phyloP scores from a whole-genome alignment of 1,284 basidiomycete species.

The Cutaneotrichosporon dermatis region DNA sequence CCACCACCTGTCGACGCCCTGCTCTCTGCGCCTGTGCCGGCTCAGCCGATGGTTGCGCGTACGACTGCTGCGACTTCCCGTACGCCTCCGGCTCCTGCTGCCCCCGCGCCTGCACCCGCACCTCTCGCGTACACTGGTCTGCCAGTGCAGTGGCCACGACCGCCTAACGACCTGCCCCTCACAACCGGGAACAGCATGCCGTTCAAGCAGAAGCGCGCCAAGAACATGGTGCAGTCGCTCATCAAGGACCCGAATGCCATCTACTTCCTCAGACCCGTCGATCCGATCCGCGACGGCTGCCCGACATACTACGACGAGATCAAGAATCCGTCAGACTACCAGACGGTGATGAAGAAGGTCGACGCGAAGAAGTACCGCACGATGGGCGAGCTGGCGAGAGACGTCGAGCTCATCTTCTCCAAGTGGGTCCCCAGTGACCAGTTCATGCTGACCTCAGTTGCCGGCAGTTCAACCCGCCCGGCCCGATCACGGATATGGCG shows the following conservation, averaged over 20 bases:
- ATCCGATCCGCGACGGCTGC: conserved; percentile 74
- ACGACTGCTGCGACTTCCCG: conserved; percentile 22
- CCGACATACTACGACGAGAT: conserved; percentile 96
- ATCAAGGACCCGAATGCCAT: conserved; percentile 64
- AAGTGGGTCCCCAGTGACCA: conserved; percentile 56
- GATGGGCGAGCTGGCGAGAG: conserved; percentile 76
- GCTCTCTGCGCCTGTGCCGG: background rate
- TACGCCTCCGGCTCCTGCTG: conserved; percentile 31
- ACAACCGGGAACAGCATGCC: conserved; percentile 44
- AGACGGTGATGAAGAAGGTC: conserved; percentile 73
- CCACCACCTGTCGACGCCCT: conserved; percentile 1
- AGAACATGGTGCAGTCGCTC: conserved; percentile 63
- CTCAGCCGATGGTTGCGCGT: background rate
- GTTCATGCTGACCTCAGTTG: conserved; percentile 49
- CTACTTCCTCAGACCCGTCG: conserved; percentile 81
- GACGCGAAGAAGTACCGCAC: conserved; percentile 59
- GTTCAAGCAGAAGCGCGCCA: conserved; percentile 74
- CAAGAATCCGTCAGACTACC: conserved; percentile 88
- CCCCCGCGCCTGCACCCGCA: conserved; percentile 19
- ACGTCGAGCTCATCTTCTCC: conserved; percentile 76
- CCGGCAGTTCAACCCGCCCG: conserved; percentile 78
- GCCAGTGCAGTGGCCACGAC: conserved; percentile 39
- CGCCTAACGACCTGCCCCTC: conserved; percentile 29
- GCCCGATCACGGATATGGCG: conserved; percentile 61
- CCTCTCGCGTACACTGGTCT: conserved; percentile 1